A percentile compares a stretch with the other conserved stretches of the same genome.
Evolutionary conservation across 2,329 filamentous ascomycete genomes (phyloP).

Genomic region (Leptodontidium sp.): DNA sequence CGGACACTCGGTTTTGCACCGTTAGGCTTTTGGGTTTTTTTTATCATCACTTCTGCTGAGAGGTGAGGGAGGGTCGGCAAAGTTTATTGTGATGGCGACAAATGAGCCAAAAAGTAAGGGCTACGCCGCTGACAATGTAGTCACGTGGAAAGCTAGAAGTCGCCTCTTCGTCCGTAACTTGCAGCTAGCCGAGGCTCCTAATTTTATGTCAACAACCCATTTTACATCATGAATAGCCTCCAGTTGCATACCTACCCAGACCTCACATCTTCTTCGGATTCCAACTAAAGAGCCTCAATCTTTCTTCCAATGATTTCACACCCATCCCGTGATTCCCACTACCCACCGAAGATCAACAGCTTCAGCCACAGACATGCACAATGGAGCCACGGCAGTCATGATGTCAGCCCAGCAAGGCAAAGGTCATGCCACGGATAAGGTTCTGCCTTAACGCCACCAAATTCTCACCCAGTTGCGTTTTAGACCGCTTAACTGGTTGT

Average conservation of each 20-base stretch:
- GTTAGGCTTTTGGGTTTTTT: neutral
- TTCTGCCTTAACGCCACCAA: conserved; percentile 12
- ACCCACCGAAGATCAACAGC: neutral
- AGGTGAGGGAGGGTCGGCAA: neutral
- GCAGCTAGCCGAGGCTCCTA: no score
- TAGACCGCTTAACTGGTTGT: neutral
- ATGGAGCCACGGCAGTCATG: neutral
- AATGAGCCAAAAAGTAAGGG: neutral
- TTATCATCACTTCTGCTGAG: neutral
- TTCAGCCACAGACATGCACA: neutral
- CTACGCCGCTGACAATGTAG: no score
- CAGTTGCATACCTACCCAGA: no score
- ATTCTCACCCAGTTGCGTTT: neutral
- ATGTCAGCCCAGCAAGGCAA: conserved; percentile 2
- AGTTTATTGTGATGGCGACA: neutral
- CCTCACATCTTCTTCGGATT: no score
- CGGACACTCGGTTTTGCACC: conserved; percentile 8
- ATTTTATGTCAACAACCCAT: no score
- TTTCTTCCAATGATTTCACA: neutral
- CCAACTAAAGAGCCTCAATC: neutral
- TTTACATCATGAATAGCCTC: no score
- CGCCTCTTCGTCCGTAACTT: no score
- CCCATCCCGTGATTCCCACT: neutral
- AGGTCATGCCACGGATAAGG: conserved; percentile 3
- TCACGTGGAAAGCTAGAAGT: no score